These are phyloP conservation scores for Paramecium octaurelia DNA, from an alignment of 73 alveolate genomes.

Conservation along the genomic window DNA sequence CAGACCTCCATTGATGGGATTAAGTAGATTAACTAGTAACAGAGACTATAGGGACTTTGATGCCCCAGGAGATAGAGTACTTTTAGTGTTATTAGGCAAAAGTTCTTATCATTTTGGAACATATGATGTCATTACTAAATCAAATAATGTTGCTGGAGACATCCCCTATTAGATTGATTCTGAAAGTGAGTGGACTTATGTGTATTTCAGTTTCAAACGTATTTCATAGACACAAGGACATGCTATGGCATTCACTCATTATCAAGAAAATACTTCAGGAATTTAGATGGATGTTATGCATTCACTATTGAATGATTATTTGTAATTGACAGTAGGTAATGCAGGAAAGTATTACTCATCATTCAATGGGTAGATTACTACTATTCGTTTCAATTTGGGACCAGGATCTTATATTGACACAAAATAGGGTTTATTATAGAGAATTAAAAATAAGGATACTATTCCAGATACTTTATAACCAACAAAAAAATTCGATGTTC, in stretches of 20 bases:
- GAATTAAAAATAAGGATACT: constrained; percentile 33
- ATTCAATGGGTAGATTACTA: constrained; percentile 31
- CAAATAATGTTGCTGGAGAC: constrained; percentile 23
- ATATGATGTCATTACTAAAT: not conserved
- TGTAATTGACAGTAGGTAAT: constrained; percentile 10
- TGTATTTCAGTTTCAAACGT: constrained; percentile 25
- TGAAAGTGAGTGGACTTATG: constrained; percentile 39
- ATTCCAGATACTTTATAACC: not conserved
- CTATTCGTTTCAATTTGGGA: constrained; percentile 38
- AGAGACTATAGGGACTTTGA: constrained; percentile 29
- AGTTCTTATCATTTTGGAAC: not conserved
- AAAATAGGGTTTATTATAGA: not conserved
- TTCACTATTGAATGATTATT: not conserved
- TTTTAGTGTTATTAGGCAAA: constrained; percentile 34
- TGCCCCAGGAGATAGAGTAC: constrained; percentile 47
- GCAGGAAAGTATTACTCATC: constrained; percentile 36
- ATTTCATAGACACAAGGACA: not conserved
- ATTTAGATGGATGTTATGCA: constrained; percentile 32
- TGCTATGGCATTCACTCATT: constrained; percentile 27
- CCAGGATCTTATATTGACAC: constrained; percentile 44
- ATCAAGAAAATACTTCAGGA: constrained; percentile 11
- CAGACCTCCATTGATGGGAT: constrained; percentile 32
- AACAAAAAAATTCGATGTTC: not conserved
- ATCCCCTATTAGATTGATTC: not conserved
- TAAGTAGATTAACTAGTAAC: constrained; percentile 21